Evolutionary conservation across 1,284 basidiomycete species (phyloP).

Genomic region (Fistulinella cinereoalba): DNA sequence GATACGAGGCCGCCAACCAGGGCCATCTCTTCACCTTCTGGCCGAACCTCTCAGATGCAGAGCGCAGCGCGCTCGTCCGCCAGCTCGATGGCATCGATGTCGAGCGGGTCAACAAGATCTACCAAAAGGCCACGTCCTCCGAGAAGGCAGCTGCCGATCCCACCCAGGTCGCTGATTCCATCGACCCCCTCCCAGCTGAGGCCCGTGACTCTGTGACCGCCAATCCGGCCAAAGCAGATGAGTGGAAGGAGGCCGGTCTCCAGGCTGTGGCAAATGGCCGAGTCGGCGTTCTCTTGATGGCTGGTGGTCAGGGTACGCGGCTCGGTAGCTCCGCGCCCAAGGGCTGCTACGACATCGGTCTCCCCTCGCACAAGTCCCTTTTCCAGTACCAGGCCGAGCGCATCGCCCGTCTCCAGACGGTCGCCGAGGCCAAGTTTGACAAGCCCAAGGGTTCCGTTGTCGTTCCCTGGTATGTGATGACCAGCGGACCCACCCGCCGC

Average conservation of each 20-base stretch:
- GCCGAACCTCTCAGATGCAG: conserved; percentile 63
- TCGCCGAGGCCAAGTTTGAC: conserved; percentile 63
- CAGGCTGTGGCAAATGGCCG: conserved; percentile 78
- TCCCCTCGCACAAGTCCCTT: conserved; percentile 90
- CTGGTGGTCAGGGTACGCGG: conserved; percentile 96
- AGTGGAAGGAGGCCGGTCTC: conserved; percentile 78
- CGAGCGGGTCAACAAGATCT: conserved; percentile 88
- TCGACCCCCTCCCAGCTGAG: conserved; percentile 78
- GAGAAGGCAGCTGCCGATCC: conserved; percentile 55
- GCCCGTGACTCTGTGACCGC: conserved; percentile 66
- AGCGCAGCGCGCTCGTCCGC: conserved; percentile 62
- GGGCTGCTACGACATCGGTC: conserved; percentile 95
- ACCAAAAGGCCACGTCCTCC: conserved; percentile 70
- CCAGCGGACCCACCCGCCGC: conserved; percentile 89
- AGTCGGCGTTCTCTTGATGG: conserved; percentile 94
- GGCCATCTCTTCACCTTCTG: conserved; percentile 89
- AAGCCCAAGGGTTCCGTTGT: conserved; percentile 58
- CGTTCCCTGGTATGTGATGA: conserved; percentile 99
- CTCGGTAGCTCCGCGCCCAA: conserved; percentile 92
- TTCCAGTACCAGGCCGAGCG: conserved; percentile 98
- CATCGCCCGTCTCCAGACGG: conserved; percentile 76
- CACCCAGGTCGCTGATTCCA: conserved; percentile 45
- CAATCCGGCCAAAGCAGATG: conserved; percentile 52
- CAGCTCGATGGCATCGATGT: conserved; percentile 88
- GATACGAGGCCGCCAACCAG: conserved; percentile 82